phyloP scores from a whole-genome alignment of 2,329 filamentous ascomycete species.

The Fusarium liriodendri region DNA sequence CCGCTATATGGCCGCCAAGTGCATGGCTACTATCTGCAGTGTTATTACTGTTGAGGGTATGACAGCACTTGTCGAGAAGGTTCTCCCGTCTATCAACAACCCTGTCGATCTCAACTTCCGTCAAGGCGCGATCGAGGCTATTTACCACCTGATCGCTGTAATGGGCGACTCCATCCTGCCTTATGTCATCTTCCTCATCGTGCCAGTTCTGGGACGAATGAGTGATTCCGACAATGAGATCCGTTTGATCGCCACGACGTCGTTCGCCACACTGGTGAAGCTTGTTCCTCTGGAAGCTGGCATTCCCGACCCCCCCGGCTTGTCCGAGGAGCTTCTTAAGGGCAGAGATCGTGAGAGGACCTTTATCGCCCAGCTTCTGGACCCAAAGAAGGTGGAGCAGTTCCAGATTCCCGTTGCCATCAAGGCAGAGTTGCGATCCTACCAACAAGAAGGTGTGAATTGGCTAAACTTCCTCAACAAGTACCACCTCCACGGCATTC shows the following conservation, averaged over 20 bases:
- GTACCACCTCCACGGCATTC: conserved; percentile 96
- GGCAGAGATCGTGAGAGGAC: conserved; percentile 94
- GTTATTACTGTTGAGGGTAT: conserved; percentile 95
- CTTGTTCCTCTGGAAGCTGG: conserved; percentile 96
- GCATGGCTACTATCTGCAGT: conserved; percentile 96
- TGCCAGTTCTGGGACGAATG: conserved; percentile 96
- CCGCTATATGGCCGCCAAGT: conserved; percentile 96
- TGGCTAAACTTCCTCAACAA: conserved; percentile 99
- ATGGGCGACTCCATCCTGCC: conserved; percentile 97
- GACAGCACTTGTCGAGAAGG: conserved; percentile 93
- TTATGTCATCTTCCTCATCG: conserved; percentile 98
- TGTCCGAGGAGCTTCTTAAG: conserved; percentile 87
- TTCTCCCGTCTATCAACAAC: conserved; percentile 92
- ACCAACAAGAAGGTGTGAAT: conserved; percentile 98
- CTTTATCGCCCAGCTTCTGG: conserved; percentile 95
- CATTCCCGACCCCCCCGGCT: conserved; percentile 93
- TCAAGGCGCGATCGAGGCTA: conserved; percentile 93
- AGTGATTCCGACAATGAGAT: conserved; percentile 98
- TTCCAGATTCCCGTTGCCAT: conserved; percentile 96
- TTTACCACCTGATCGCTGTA: conserved; percentile 97
- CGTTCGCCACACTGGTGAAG: conserved; percentile 96
- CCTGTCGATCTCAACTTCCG: conserved; percentile 87
- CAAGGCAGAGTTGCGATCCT: conserved; percentile 94
- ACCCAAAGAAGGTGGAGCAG: conserved; percentile 95
- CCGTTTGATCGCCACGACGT: conserved; percentile 92